Conservation (phyloP, 1,284 basidiomycete species). For the Cryptococcus sp. region DNA sequence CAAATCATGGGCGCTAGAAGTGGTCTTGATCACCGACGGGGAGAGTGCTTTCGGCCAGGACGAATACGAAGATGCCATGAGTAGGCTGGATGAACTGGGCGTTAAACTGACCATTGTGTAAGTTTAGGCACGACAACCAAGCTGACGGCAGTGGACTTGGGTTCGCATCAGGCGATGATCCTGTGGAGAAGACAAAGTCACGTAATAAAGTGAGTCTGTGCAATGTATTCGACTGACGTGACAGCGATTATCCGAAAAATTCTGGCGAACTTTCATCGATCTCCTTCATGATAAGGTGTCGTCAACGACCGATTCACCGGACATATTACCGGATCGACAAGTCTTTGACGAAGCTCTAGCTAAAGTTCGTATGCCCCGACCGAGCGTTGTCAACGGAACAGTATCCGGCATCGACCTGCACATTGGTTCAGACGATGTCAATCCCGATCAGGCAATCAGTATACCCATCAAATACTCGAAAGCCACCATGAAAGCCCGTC, state of each 20-base stretch:
- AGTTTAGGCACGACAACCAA: slow-evolving; percentile 2
- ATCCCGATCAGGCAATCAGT: slow-evolving; percentile 65
- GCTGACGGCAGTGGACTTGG: slow-evolving; percentile 28
- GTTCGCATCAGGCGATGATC: slow-evolving; percentile 23
- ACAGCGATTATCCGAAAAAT: slow-evolving; percentile 71
- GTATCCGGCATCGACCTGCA: slow-evolving; percentile 62
- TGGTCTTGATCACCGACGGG: slow-evolving; percentile 75
- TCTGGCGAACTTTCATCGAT: slow-evolving; percentile 56
- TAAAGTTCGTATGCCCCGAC: slow-evolving; percentile 63
- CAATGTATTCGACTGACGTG: slow-evolving; percentile 5
- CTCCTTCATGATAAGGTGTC: slow-evolving; percentile 51
- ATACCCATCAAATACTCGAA: slow-evolving; percentile 76
- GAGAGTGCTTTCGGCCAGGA: slow-evolving; percentile 50
- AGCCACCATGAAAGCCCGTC: slow-evolving; percentile 67
- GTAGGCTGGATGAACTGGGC: slow-evolving; percentile 56
- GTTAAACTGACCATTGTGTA: slow-evolving; percentile 62
- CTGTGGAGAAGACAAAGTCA: slow-evolving; percentile 38
- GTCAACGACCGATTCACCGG: slow-evolving; percentile 43
- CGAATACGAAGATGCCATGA: slow-evolving; percentile 65
- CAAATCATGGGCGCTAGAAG: slow-evolving; percentile 75
- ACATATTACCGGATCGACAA: slow-evolving; percentile 57
- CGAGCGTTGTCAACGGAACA: slow-evolving; percentile 64
- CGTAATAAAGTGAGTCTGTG: slow-evolving; percentile 22
- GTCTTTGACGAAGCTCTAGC: slow-evolving; percentile 66
- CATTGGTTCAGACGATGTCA: slow-evolving; percentile 66